Conservation (phyloP, 768 basidiomycete species). For the Lactarius hengduanensis region DNA sequence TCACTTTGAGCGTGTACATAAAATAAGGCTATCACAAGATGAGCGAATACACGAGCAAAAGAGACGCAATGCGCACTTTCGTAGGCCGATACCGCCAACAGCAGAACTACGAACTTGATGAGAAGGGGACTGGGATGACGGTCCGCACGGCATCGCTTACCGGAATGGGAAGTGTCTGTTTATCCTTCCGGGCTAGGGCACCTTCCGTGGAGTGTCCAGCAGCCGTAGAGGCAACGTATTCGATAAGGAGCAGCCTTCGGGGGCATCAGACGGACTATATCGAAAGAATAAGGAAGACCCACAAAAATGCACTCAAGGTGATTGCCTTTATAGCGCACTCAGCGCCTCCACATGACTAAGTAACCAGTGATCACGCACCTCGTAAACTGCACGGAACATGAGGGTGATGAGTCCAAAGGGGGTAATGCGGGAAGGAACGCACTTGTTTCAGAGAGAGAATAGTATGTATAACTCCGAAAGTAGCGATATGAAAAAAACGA, state of each 20-base stretch:
- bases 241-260: slow-evolving; percentile 70
- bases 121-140: neutral
- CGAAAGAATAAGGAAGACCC: slow-evolving; percentile 32
- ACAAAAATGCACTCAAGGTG: slow-evolving; percentile 86
- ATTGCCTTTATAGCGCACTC: slow-evolving; percentile 50
- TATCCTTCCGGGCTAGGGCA: slow-evolving; percentile 79
- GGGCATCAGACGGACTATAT: neutral
- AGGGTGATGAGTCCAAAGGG: slow-evolving; percentile 36
- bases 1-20: slow-evolving; percentile 82
- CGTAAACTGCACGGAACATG: slow-evolving; percentile 51
- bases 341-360: neutral
- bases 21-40: slow-evolving; percentile 64
- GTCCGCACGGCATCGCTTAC: slow-evolving; percentile 37
- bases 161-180: slow-evolving; percentile 66
- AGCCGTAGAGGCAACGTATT: slow-evolving; percentile 76
- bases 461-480: slow-evolving; percentile 75
- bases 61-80: slow-evolving; percentile 45
- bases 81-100: slow-evolving; percentile 81
- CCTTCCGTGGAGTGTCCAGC: slow-evolving; percentile 58
- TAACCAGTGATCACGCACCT: slow-evolving; percentile 42
- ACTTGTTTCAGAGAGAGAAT: slow-evolving; percentile 52
- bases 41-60: slow-evolving; percentile 3
- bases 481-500: slow-evolving; percentile 86
- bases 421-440: slow-evolving; percentile 28
- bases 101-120: slow-evolving; percentile 54